Conservation (phyloP, 1,284 basidiomycete species). For the Apiotrichum akiyoshidainum region DNA sequence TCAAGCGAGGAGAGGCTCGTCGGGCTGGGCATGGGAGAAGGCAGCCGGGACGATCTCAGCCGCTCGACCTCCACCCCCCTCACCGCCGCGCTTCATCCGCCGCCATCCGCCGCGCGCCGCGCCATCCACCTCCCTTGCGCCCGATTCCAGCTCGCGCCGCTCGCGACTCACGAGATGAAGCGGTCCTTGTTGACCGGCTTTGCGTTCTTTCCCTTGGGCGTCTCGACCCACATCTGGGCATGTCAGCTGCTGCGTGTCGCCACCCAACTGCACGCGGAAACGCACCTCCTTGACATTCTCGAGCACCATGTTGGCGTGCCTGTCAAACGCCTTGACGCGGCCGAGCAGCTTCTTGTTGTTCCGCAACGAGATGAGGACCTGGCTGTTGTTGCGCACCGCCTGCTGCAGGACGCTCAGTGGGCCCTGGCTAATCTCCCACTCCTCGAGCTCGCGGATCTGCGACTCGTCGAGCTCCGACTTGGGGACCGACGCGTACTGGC, state of each 20-base stretch:
- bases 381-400: constrained; percentile 94
- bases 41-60: too few relatives aligned
- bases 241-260: background rate
- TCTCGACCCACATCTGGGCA: constrained; percentile 96
- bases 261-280: background rate
- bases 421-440: constrained; percentile 95
- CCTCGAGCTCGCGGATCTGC: constrained; percentile 90
- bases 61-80: too few relatives aligned
- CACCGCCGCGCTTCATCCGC: background rate
- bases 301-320: constrained; percentile 98
- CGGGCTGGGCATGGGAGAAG: too few relatives aligned
- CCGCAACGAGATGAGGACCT: constrained; percentile 92
- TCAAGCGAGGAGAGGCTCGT: too few relatives aligned
- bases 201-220: constrained; percentile 96
- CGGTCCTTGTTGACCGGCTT: constrained; percentile 98
- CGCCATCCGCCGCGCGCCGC: too few relatives aligned
- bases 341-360: constrained; percentile 99
- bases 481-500: constrained; percentile 94
- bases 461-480: constrained; percentile 98
- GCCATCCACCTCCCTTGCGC: background rate
- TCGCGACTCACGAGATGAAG: constrained; percentile 95
- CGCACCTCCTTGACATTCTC: constrained; percentile 93
- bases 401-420: constrained; percentile 97
- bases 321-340: constrained; percentile 97
- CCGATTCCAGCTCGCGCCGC: background rate